Conservation (phyloP, 768 basidiomycete species). For the Xanthoconium stramineum region DNA sequence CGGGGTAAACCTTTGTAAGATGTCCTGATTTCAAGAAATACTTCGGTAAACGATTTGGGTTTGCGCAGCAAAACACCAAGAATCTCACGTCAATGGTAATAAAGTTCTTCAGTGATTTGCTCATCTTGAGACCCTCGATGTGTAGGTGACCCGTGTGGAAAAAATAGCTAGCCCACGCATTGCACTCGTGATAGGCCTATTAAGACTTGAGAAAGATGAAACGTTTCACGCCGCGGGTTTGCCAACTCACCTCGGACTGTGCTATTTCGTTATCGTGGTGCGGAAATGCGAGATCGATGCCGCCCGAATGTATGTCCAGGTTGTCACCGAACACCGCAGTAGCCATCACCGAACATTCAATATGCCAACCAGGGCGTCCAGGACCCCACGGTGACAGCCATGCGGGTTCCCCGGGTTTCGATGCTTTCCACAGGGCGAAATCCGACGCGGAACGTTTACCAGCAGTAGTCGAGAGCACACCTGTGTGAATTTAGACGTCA, state of each 20-base stretch:
- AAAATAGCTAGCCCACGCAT: constrained; percentile 98
- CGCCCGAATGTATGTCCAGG: constrained; percentile 98
- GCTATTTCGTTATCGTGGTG: constrained; percentile 99
- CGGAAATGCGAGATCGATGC: constrained; percentile 96
- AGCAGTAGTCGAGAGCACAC: constrained; percentile 52
- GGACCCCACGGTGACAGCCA: constrained; percentile 96
- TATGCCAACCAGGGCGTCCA: constrained; percentile 97
- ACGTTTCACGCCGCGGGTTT: constrained; percentile 2
- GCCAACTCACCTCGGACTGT: constrained; percentile 75
- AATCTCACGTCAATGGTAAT: constrained; percentile 86
- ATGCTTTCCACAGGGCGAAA: constrained; percentile 98
- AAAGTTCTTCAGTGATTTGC: constrained; percentile 98
- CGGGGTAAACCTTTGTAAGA: constrained; percentile 75
- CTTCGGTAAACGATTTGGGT: constrained; percentile 1
- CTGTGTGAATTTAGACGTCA: constrained; percentile 29
- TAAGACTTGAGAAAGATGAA: constrained; percentile 8
- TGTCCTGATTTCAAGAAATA: constrained; percentile 56
- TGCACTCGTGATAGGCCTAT: constrained; percentile 90
- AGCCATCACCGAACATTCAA: constrained; percentile 99
- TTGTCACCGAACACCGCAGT: constrained; percentile 59
- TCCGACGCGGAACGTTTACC: constrained; percentile 83
- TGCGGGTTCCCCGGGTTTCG: constrained; percentile 92
- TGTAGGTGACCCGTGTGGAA: constrained; percentile 97
- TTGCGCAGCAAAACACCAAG: neutral
- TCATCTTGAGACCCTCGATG: constrained; percentile 99